These are phyloP conservation scores for Rhodomyrtus tomentosa DNA, from an alignment of 345 rosid genomes.

Conservation along the genomic window DNA sequence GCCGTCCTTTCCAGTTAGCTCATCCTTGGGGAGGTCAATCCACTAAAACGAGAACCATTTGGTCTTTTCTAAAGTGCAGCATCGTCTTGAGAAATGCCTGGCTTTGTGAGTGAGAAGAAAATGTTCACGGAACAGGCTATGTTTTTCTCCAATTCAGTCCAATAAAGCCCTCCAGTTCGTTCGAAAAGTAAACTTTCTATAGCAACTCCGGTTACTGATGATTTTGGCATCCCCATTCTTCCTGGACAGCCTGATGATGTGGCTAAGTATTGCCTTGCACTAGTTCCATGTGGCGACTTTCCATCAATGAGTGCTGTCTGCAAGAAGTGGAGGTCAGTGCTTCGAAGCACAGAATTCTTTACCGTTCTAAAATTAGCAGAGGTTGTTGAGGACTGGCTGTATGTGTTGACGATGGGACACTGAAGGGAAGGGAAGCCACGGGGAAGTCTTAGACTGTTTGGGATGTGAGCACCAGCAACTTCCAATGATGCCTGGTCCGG, in stretches of 20 bases:
- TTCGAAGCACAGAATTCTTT: conserved; percentile 78
- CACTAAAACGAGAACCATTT: conserved; percentile 2
- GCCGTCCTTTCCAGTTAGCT: not conserved
- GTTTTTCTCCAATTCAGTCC: conserved; percentile 19
- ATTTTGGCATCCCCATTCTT: conserved; percentile 36
- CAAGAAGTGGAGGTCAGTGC: conserved; percentile 82
- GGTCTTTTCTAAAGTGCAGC: not conserved
- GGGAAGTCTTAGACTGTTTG: conserved; percentile 74
- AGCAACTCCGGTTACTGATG: conserved; percentile 23
- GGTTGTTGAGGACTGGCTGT: conserved; percentile 85
- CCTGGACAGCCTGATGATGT: conserved; percentile 94
- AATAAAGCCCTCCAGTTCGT: conserved; percentile 8
- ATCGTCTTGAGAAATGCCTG: conserved; percentile 21
- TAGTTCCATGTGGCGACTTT: conserved; percentile 69
- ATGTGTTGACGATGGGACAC: conserved; percentile 58
- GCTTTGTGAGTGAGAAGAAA: conserved; percentile 42
- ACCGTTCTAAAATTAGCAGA: conserved; percentile 61
- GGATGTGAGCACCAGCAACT: conserved; percentile 52
- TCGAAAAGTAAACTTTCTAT: conserved; percentile 21
- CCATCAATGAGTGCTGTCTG: conserved; percentile 81
- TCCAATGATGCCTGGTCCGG: conserved; percentile 80
- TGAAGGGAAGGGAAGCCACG: conserved; percentile 63
- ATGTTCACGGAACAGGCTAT: conserved; percentile 16
- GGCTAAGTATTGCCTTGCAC: conserved; percentile 70
- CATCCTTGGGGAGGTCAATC: conserved; percentile 8